Evolutionary conservation across 176 grass and related monocot genomes (phyloP).

Genomic region (Elaeis guineensis): DNA sequence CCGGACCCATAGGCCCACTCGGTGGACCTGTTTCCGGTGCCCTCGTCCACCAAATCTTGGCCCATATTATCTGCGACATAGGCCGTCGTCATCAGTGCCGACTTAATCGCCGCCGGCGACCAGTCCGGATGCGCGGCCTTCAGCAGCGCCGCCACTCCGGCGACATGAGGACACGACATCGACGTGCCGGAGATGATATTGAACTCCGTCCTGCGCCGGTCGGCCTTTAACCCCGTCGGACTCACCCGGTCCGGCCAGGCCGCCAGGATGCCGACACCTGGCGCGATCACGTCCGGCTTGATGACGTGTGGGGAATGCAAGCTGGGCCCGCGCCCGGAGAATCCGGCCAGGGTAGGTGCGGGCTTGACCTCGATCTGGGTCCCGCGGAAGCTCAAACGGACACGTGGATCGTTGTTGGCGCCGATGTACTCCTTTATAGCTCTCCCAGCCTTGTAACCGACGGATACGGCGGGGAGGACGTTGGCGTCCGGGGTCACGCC

Average conservation of each 20-base stretch:
- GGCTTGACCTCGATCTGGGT: constrained; percentile 15
- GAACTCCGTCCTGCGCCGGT: constrained; percentile 35
- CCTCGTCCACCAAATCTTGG: constrained; percentile 3
- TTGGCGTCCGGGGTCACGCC: not conserved
- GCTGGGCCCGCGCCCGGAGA: constrained; percentile 42
- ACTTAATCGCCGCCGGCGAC: constrained; percentile 37
- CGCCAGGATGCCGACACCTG: constrained; percentile 51
- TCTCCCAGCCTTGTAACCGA: constrained; percentile 1
- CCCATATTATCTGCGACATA: constrained; percentile 19
- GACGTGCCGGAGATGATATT: constrained; percentile 40
- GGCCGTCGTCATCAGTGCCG: constrained; percentile 46
- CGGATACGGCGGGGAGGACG: not conserved
- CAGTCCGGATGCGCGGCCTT: constrained; percentile 26
- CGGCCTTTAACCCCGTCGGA: constrained; percentile 13
- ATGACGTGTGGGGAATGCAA: constrained; percentile 25
- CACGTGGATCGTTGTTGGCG: not conserved
- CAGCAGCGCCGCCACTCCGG: constrained; percentile 34
- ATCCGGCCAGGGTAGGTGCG: constrained; percentile 27
- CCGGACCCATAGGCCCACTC: constrained; percentile 24
- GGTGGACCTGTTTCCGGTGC: constrained; percentile 1
- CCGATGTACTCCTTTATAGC: constrained; percentile 12
- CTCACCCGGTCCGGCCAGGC: constrained; percentile 22
- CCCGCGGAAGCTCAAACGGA: constrained; percentile 24
- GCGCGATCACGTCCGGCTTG: constrained; percentile 54
- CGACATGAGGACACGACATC: constrained; percentile 35